Evolutionary conservation across 2,329 filamentous ascomycete species (phyloP), one percentile per base, ranked within the genome.

Genomic region (Harringtonia aguacate): DNA sequence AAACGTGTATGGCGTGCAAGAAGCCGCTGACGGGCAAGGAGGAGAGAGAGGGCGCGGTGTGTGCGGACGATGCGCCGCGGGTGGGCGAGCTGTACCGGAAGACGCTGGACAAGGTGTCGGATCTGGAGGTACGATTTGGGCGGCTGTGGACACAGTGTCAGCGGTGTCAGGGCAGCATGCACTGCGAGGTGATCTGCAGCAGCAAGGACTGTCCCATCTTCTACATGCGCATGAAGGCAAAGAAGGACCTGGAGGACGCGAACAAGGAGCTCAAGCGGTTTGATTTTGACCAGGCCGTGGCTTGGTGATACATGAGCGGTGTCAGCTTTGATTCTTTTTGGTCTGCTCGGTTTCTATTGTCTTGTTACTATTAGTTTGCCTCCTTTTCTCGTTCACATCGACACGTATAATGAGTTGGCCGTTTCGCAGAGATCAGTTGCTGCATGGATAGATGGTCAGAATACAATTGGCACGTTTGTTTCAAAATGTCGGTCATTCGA

Each of bases 171-270:
- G 92, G 89, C 44, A 95, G 88, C 67, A 84, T 98, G 75, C 92
- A 98, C 66, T 92, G 87, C 61, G 92, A 98, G 63, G 94, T 98
- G 44, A 97, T 98, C 54, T 98, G 92, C 69, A 89, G 84, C 50
- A 90, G 84, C 61, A 85, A 88, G 61, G 92, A 98, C 68, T 98
- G 92, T 60, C 92, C 92, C 1, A 98, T 98, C 57, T 98, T 98
- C 64, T 98, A 98, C 63, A 98, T 98, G 92, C 81, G 92, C 5
- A 98, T 98, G 92, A 98, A 98, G 73, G 90, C 90, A 28, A 94
- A 95, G 75, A 98, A 98, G 71, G 92, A 98, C 61, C 81, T 97
- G 33, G 90, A 97, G 63, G 92, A 98, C 66, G 83, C 82, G 2
- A 87, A 89, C 46, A 94, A 87, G 67, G 92, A 98, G 62, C 64